Conservation (phyloP, 140 eudicot genomes). For the Senecio squalidus region DNA sequence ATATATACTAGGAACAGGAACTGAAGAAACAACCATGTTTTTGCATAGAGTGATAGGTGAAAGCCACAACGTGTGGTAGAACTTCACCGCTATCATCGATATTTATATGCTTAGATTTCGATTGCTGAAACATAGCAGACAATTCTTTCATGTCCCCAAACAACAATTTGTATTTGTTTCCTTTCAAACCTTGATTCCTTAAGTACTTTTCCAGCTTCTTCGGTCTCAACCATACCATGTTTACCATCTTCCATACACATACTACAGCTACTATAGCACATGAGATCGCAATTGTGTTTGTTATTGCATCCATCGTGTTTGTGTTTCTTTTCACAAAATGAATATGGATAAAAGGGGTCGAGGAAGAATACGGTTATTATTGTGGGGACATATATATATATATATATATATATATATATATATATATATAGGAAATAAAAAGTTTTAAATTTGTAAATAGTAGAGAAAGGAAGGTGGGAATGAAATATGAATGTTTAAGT, state of each 20-base stretch:
- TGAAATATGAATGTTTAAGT: too few species aligned
- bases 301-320: constrained; percentile 16
- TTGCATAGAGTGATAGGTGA: constrained; percentile 10
- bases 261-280: constrained; percentile 18
- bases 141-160: constrained; percentile 36
- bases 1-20: too few species aligned
- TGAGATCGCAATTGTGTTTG: constrained; percentile 20
- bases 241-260: constrained; percentile 17
- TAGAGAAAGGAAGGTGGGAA: too few species aligned
- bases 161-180: constrained; percentile 27
- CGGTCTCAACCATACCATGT: constrained; percentile 39
- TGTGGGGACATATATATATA: too few species aligned
- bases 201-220: constrained; percentile 31
- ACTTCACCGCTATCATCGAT: constrained; percentile 29
- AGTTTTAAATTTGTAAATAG: too few species aligned
- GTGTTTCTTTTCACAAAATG: not conserved
- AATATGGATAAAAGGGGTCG: not conserved
- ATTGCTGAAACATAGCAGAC: constrained; percentile 8
- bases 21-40: constrained; percentile 24
- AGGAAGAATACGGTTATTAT: not conserved
- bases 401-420: too few species aligned
- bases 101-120: constrained; percentile 13
- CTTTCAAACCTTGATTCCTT: constrained; percentile 35
- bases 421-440: too few species aligned
- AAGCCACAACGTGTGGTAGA: constrained; percentile 18